Conservation (phyloP, 768 basidiomycete genomes). For the Mycena polygramma region DNA sequence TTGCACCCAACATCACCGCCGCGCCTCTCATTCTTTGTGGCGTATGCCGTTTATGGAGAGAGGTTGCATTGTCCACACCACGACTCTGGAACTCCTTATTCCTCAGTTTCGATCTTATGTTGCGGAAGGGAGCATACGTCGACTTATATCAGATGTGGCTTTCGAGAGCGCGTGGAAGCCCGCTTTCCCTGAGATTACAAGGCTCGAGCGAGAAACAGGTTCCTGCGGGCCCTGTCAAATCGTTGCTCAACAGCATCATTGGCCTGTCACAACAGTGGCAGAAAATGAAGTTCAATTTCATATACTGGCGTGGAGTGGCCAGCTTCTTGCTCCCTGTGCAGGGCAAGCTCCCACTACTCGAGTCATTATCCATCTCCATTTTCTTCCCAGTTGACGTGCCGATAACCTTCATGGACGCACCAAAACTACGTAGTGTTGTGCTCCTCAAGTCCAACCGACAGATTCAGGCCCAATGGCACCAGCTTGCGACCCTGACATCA, state of each 20-base stretch:
- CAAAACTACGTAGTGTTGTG: constrained; percentile 5
- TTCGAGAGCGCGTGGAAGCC: not conserved
- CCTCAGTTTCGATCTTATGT: not conserved
- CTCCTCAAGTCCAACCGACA: not conserved
- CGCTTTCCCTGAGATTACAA: not conserved
- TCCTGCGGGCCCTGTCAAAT: too few species aligned
- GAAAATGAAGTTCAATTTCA: not conserved
- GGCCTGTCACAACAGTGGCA: constrained; percentile 1
- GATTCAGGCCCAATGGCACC: constrained; percentile 1
- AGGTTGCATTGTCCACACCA: constrained; percentile 27
- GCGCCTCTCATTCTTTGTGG: constrained; percentile 37
- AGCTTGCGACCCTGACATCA: not conserved
- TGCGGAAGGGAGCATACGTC: not conserved
- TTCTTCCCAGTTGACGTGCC: too few species aligned
- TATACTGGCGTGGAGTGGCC: not conserved
- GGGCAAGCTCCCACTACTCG: not conserved
- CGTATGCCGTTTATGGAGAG: constrained; percentile 33
- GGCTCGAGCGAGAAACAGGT: not conserved
- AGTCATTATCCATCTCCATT: not conserved
- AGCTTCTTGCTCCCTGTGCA: not conserved
- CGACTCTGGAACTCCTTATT: constrained; percentile 33
- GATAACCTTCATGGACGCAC: constrained; percentile 1
- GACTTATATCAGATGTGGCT: not conserved
- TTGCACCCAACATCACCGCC: constrained; percentile 10
- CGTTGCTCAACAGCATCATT: not conserved